Evolutionary conservation across 148 eudicot species (phyloP), one percentile per base, ranked within the genome.

Genomic region (Vaccinium vitisidaea): DNA sequence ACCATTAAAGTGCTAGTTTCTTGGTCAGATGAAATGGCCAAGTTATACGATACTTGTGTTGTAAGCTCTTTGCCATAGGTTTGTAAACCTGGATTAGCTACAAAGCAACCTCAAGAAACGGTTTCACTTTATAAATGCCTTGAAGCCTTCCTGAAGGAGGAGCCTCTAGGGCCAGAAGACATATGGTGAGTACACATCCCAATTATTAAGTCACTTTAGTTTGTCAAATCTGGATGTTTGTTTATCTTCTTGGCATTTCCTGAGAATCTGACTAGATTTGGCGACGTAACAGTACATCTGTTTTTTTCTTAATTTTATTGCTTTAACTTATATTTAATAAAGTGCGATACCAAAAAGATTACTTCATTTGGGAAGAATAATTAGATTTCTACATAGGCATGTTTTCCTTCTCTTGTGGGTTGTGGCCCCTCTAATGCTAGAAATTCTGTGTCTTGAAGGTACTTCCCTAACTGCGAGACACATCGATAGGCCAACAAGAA

Each of bases 131-230:
- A 92, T 88, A 90, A 87, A 83, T 94, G 99, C 87, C 92, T 96
- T 83, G 95, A 96, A 85, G 94, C 93, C 56, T 94, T 93, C 84
- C 82, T 92, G 89, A 94, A 93, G 90, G 99, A 94, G 90, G 99
- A 96, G 88, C 98, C 98, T 82, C 93, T 94, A 80, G 99, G 94
- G 84, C 97, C 94, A 18, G 94, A 94, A 58, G 95, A 93, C 82
- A 92, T 90, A 93, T 93, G 95, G 95, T 93, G 76, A 84, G 91
- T 87, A 70, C 54, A 7, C 5, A n/a, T 21, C 8, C 46, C 46
- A 74, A 13, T 83, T 13, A 5, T 58, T 23, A 56, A 48, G 14
- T 56, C 19, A 43, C 32, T 16, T 52, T 25, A 79, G 52, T n/a
- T 16, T 3, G 16, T 77, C 58, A 6, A 43, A 75, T 83, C 32